phyloP scores from a whole-genome alignment of 345 rosid species.

The Pseudoturritis turrita region DNA sequence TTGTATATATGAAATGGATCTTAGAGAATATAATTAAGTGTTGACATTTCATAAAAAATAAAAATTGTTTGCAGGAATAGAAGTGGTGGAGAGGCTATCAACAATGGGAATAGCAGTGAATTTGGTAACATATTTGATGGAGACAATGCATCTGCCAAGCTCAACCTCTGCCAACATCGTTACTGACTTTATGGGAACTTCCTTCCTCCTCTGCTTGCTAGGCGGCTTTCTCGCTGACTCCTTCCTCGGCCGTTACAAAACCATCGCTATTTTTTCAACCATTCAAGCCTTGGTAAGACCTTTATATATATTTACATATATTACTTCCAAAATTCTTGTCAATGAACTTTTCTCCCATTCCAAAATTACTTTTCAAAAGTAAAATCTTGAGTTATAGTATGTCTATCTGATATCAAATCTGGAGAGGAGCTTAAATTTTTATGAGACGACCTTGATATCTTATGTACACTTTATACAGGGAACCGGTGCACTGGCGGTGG shows the following conservation, averaged over 20 bases:
- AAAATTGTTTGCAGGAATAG: slow-evolving; percentile 39
- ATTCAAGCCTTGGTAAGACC: slow-evolving; percentile 52
- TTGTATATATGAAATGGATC: background rate
- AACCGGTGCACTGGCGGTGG: slow-evolving; percentile 54
- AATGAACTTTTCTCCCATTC: no score
- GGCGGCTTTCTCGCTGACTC: slow-evolving; percentile 75
- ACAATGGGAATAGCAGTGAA: slow-evolving; percentile 75
- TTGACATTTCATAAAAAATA: background rate
- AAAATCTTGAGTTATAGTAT: no score
- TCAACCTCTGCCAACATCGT: slow-evolving; percentile 63
- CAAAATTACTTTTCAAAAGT: background rate
- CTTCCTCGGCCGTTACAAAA: slow-evolving; percentile 61
- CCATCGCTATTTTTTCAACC: slow-evolving; percentile 64
- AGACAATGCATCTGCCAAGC: slow-evolving; percentile 61
- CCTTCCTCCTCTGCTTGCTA: slow-evolving; percentile 61
- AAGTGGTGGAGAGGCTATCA: slow-evolving; percentile 63
- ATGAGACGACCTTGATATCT: background rate
- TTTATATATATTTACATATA: background rate
- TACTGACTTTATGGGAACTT: slow-evolving; percentile 66
- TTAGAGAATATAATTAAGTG: background rate
- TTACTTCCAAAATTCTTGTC: background rate
- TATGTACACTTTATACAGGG: slow-evolving; percentile 42
- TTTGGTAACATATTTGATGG: slow-evolving; percentile 64
- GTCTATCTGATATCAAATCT: background rate
- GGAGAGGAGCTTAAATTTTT: background rate